Evolutionary conservation across 257 asterid species (phyloP).

Genomic region (Ilex aquifolium): DNA sequence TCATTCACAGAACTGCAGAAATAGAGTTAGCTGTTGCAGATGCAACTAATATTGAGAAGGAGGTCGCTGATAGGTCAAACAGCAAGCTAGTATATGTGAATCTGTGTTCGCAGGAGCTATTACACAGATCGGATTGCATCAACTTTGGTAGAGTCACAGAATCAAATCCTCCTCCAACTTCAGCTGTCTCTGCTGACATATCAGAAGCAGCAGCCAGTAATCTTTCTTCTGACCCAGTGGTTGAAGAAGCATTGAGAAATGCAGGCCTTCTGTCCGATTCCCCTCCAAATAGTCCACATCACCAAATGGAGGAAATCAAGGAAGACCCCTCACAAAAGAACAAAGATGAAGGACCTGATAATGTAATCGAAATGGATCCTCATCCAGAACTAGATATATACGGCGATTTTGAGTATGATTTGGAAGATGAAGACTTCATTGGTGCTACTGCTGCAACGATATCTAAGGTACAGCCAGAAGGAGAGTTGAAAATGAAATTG

Average conservation of each 20-base stretch:
- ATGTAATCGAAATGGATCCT: conserved; percentile 63
- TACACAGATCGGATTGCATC: conserved; percentile 47
- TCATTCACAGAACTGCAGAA: conserved; percentile 63
- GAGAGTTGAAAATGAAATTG: conserved; percentile 55
- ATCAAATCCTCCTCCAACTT: conserved; percentile 30
- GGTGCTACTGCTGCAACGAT: conserved; percentile 50
- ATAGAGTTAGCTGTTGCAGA: conserved; percentile 95
- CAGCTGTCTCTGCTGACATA: conserved; percentile 27
- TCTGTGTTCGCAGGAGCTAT: conserved; percentile 82
- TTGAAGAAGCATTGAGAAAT: conserved; percentile 70
- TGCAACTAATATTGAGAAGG: conserved; percentile 85
- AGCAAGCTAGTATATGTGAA: conserved; percentile 88
- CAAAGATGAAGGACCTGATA: conserved; percentile 58
- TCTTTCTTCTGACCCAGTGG: conserved; percentile 36
- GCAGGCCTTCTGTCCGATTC: conserved; percentile 91
- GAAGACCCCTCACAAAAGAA: conserved; percentile 28
- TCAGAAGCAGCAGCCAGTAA: conserved; percentile 29
- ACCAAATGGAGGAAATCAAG: conserved; percentile 27
- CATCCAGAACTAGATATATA: conserved; percentile 84
- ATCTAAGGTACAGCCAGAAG: conserved; percentile 41
- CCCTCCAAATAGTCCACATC: conserved; percentile 82
- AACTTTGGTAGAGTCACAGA: conserved; percentile 32
- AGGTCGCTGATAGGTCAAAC: conserved; percentile 79
- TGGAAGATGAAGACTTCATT: conserved; percentile 82
- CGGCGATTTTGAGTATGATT: conserved; percentile 87